Percentiles rank a stretch among this genome's conserved stretches.
Conservation (phyloP, 345 rosid species). For the Stellera chamaejasme region DNA sequence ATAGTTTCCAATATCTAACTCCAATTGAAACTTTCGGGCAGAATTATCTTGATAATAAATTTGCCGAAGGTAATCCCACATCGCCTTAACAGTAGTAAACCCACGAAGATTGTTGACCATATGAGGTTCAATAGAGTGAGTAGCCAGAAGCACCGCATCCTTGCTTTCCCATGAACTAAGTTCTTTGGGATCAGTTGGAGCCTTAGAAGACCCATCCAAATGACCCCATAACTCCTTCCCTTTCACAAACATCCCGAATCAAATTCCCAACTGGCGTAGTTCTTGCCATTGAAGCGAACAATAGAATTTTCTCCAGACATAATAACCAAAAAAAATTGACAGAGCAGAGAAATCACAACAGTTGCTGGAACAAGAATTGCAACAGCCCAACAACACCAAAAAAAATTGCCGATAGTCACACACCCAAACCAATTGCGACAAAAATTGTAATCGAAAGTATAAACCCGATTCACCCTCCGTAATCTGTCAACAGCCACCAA, state of each 20-base stretch:
- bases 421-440: too few relatives aligned
- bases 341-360: too few relatives aligned
- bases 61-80: slow-evolving; percentile 12
- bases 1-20: not conserved
- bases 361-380: too few relatives aligned
- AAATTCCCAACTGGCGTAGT: not conserved
- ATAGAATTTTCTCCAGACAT: slow-evolving; percentile 1
- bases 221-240: slow-evolving; percentile 6
- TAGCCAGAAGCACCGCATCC: slow-evolving; percentile 2
- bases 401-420: too few relatives aligned
- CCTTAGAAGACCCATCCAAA: slow-evolving; percentile 2
- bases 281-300: slow-evolving; percentile 2
- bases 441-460: too few relatives aligned
- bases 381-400: too few relatives aligned
- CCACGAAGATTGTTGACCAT: slow-evolving; percentile 9
- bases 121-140: slow-evolving; percentile 3
- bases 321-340: too few relatives aligned
- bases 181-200: slow-evolving; percentile 1
- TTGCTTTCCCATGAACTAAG: slow-evolving; percentile 11
- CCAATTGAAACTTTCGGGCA: not conserved
- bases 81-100: slow-evolving; percentile 3
- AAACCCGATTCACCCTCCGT: too few relatives aligned
- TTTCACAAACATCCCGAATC: slow-evolving; percentile 4
- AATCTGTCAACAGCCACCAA: too few relatives aligned
- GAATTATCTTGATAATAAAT: not conserved